Base-by-base conservation (phyloP, 805 yeast species). In the Candida boleticola region DNA sequence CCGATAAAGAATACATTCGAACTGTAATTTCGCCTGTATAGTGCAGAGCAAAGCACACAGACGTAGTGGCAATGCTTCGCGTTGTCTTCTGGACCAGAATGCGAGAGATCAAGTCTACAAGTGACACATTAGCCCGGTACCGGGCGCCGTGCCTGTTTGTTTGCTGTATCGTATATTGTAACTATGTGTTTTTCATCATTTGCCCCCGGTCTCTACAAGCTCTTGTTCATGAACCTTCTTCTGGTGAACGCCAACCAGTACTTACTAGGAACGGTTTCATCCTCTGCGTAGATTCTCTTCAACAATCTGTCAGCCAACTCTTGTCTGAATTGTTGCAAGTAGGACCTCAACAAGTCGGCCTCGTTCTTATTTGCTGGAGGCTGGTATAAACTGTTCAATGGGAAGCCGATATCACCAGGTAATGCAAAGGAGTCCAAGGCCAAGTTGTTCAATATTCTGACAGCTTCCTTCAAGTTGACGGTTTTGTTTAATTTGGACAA, bases 371-470 rank as follows among this genome's bases (percentile, higher is more conserved):
- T 85, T 26, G 73, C 68, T 17, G 97, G 93, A 7, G 96, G 78
- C 37, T 78, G 66, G 64, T 82, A 80, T 59, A 93, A 59, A 51
- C 89, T 77, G 63, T 90, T 92, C 64, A 93, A 73, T 16, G 98
- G 97, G 72, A 93, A 93, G 11, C 92, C 89, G 6, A 92, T 81
- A 47, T 93, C 97, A 19, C 99, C 99, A 1, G 99, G 99, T 47
- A 93, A 76, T 14, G 90, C 74, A 57, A 93, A 92, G 59, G 82
- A 80, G 52, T 92, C 98, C 43, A 93, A 74, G 1, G 97, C 83
- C 49, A 89, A 74, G 57, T 90, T 90, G 49, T 87, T 89, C 49
- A 93, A 75, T n/a, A 72, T 63, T 47, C 82, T 76, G 20, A 72
- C 68, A 0, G 90, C 89, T 39, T 85, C 90, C 42, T 68, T 70